Base-by-base conservation (phyloP, 2,329 filamentous ascomycete species). In the Teratosphaeria destructans region DNA sequence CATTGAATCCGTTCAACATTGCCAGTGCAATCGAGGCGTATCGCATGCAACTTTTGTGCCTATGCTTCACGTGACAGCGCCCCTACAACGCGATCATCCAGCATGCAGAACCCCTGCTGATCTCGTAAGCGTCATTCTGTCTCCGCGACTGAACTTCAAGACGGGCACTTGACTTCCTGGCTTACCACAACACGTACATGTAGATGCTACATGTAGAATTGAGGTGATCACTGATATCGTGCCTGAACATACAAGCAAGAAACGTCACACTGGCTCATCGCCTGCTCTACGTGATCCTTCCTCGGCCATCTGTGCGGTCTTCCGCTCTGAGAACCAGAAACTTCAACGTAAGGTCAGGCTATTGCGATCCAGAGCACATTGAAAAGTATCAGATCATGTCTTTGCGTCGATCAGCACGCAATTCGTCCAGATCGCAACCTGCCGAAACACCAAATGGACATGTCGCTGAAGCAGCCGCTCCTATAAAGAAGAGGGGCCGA, bases 351-450 rank as follows among this genome's bases (percentile, higher is more conserved):
- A 19, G n/a, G n/a, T 23, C 43, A 19, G n/a, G 8, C 8, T n/a
- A 23, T 19, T n/a, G 19, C 5, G 8, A 23, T 5, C 19, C 43
- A 19, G 43, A 19, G n/a, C 43, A 49, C 16, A 49, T 49, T 10
- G 19, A 49, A 10, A 3, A 10, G 43, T n/a, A 7, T 49, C 52
- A 54, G 62, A 70, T 26, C 55, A 83, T 83, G 81, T 77, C 80
- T 47, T 70, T 82, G 11, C 71, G 81, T 63, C 78, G 81, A 58
- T 83, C 81, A 54, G 71, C 78, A 52, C 77, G 81, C 53, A 73
- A 81, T 35, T 65, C 68, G 37, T 53, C 64, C n/a, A 58, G 61
- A 26, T 43, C 62, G 10, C 23, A 47, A 14, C 2, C 57, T 4
- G 57, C 56, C 26, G 55, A 52, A 12, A 14, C 52, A 3, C 58